Percentiles rank a stretch among this genome's conserved stretches.
phyloP scores from a whole-genome alignment of 192 early-diverging fungal genomes.

The Entomortierella lignicola region DNA sequence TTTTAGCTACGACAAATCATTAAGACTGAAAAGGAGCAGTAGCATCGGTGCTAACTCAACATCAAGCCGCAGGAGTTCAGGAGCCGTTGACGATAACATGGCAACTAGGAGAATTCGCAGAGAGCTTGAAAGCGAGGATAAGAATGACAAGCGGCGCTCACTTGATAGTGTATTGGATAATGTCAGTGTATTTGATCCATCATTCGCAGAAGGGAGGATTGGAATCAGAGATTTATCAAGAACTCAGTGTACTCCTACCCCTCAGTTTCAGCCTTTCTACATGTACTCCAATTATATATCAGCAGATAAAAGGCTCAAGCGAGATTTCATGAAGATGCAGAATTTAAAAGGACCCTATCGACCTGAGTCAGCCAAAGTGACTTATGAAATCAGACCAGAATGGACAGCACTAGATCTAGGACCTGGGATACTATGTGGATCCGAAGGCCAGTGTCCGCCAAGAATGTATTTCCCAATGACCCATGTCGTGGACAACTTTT shows the following conservation, averaged over 20 bases:
- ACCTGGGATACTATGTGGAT: constrained; percentile 1
- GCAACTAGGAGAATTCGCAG: neutral
- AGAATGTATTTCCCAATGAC: constrained; percentile 29
- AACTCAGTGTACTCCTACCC: neutral
- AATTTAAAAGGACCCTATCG: constrained; percentile 1
- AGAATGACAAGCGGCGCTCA: constrained; percentile 22
- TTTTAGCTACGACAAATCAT: neutral
- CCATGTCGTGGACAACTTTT: constrained; percentile 27
- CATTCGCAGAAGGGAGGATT: neutral
- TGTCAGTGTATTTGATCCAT: neutral
- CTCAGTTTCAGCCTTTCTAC: constrained; percentile 17
- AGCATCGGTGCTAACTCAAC: constrained; percentile 6
- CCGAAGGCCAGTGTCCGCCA: constrained; percentile 21
- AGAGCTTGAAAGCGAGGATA: constrained; percentile 10
- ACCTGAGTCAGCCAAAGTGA: neutral
- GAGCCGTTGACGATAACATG: constrained; percentile 1
- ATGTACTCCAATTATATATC: constrained; percentile 17
- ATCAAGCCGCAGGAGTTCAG: constrained; percentile 12
- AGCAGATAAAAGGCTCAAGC: constrained; percentile 7
- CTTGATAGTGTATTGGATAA: constrained; percentile 15
- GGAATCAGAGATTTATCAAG: neutral
- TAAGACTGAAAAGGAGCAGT: neutral
- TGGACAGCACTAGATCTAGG: constrained; percentile 32
- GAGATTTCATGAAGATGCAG: constrained; percentile 34
- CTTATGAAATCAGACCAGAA: constrained; percentile 25